A percentile compares a stretch with the other conserved stretches of the same genome.
Conservation (phyloP, 2,329 filamentous ascomycete genomes). For the Rutstroemia sp. region DNA sequence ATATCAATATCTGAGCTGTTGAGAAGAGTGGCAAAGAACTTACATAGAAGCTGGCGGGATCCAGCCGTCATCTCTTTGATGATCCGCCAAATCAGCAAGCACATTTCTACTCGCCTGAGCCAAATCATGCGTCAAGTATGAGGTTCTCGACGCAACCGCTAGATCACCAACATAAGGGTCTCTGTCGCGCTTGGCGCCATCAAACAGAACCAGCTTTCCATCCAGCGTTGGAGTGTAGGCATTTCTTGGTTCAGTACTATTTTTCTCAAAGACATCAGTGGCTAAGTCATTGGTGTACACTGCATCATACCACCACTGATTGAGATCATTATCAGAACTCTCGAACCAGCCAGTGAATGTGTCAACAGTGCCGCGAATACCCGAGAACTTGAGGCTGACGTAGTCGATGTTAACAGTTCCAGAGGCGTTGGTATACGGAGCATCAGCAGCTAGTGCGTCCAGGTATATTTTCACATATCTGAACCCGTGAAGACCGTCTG, state of each 20-base stretch:
- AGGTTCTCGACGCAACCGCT: constrained; percentile 40
- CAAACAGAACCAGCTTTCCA: constrained; percentile 40
- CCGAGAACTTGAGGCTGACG: constrained; percentile 37
- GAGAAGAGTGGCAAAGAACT: constrained; percentile 11
- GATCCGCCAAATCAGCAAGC: constrained; percentile 40
- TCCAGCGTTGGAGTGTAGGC: constrained; percentile 37
- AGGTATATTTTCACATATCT: constrained; percentile 43
- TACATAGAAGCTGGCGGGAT: constrained; percentile 46
- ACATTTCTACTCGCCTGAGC: constrained; percentile 38
- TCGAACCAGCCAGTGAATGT: constrained; percentile 46
- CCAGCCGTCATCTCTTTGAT: constrained; percentile 45
- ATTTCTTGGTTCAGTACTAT: constrained; percentile 42
- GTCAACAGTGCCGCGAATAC: constrained; percentile 39
- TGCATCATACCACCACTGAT: constrained; percentile 46
- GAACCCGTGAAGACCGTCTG: constrained; percentile 46
- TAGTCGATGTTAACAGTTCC: constrained; percentile 38
- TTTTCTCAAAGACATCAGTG: constrained; percentile 38
- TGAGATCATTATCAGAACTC: constrained; percentile 41
- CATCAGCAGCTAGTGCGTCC: constrained; percentile 36
- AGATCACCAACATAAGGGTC: constrained; percentile 47
- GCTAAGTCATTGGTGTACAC: constrained; percentile 45
- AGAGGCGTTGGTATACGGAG: constrained; percentile 36
- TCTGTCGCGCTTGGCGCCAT: constrained; percentile 45
- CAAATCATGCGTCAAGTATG: constrained; percentile 40
- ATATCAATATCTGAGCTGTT: background rate